Evolutionary conservation across 2,329 filamentous ascomycete genomes (phyloP).

Genomic region (Achaetomium macrosporum): DNA sequence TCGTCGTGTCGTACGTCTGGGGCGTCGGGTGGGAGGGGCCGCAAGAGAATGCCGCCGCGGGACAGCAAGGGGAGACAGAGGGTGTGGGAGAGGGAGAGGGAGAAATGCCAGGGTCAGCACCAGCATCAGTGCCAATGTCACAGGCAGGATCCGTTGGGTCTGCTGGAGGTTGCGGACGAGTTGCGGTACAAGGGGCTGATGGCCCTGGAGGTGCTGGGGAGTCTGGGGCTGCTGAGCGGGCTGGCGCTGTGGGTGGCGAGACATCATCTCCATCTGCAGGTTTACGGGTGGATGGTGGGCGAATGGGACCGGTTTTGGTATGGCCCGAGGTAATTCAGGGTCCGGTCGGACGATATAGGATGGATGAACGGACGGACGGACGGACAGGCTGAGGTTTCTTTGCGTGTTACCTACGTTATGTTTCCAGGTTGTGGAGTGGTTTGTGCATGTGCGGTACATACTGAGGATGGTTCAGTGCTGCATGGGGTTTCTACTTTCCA

Average conservation of each 20-base stretch:
- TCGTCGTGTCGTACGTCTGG: no score
- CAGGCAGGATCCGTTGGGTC: conserved; percentile 67
- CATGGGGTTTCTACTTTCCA: no score
- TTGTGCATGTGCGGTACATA: no score
- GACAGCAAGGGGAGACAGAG: neutral
- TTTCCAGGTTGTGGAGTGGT: no score
- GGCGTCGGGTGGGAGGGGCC: no score
- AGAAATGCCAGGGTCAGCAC: neutral
- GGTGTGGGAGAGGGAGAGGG: neutral
- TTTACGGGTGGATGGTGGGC: conserved; percentile 24
- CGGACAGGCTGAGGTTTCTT: no score
- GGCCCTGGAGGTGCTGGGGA: conserved; percentile 67
- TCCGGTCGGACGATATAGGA: neutral
- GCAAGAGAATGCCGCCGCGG: no score
- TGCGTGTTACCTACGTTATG: no score
- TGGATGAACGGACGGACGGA: no score
- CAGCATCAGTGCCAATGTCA: conserved; percentile 29
- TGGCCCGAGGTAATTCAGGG: conserved; percentile 6
- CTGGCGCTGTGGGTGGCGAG: conserved; percentile 55
- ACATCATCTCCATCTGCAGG: conserved; percentile 27
- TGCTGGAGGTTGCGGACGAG: conserved; percentile 64
- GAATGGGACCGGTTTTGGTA: conserved; percentile 30
- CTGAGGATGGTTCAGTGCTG: no score
- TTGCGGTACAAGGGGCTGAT: conserved; percentile 60
- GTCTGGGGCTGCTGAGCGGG: conserved; percentile 68